Percentiles rank a stretch among this genome's conserved stretches.
Evolutionary conservation across 495 filamentous ascomycete genomes (phyloP).

Genomic region (Xylaria bambusicola): DNA sequence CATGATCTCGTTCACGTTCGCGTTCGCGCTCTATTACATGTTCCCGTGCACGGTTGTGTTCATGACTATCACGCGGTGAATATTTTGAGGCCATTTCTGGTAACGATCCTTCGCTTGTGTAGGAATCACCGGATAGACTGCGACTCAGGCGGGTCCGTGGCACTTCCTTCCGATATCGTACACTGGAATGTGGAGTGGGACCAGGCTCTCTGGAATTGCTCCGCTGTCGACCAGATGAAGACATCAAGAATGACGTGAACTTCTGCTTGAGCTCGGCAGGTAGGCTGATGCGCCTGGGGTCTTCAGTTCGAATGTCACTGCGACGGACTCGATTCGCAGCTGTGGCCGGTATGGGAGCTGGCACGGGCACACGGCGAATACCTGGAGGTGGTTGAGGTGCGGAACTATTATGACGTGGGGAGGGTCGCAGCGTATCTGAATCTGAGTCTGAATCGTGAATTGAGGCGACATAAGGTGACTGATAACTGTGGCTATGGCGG

Average conservation of each 20-base stretch:
- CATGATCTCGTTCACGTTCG: slow-evolving; percentile 28
- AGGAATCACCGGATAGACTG: slow-evolving; percentile 31
- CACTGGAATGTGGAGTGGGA: slow-evolving; percentile 8
- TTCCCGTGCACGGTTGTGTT: slow-evolving; percentile 32
- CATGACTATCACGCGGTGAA: slow-evolving; percentile 23
- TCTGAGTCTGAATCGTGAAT: slow-evolving; percentile 28
- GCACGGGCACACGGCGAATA: slow-evolving; percentile 31
- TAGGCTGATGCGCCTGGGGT: slow-evolving; percentile 28
- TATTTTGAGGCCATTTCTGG: slow-evolving; percentile 22
- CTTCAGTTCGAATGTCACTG: slow-evolving; percentile 28
- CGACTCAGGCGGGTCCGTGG: slow-evolving; percentile 27
- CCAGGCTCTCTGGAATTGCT: slow-evolving; percentile 30
- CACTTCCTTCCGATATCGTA: slow-evolving; percentile 26
- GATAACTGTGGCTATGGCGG: slow-evolving; percentile 37
- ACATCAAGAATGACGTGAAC: slow-evolving; percentile 28
- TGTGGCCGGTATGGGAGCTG: slow-evolving; percentile 16
- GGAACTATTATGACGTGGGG: slow-evolving; percentile 20
- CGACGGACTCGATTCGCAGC: slow-evolving; percentile 25
- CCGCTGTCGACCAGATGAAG: slow-evolving; percentile 28
- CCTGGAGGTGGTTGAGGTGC: slow-evolving; percentile 29
- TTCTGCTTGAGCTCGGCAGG: slow-evolving; percentile 32
- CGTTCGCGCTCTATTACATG: slow-evolving; percentile 30
- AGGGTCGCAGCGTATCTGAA: slow-evolving; percentile 24
- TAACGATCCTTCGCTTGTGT: slow-evolving; percentile 32
- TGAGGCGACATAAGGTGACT: slow-evolving; percentile 23